Base-by-base conservation (phyloP, 2,329 filamentous ascomycete species). In the Monosporascus sp. region DNA sequence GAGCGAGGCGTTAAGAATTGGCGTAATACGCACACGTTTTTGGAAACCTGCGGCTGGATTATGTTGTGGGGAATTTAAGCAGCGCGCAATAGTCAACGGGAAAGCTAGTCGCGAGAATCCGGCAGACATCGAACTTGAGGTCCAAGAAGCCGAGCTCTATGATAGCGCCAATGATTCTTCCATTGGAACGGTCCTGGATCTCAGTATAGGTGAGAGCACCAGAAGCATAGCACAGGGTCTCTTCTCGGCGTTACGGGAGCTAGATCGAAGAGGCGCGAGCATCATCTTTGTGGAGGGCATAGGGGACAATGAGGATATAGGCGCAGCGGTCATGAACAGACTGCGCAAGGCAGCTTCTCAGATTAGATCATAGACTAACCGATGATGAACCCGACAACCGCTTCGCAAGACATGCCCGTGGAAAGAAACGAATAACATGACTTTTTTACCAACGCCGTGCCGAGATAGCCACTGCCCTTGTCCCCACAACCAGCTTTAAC, bases 261-360 rank as follows among this genome's bases (percentile, higher is more conserved):
- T 99, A 57, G 94, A 99, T 68, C 82, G 85, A 63, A 78, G 84
- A 57, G 82, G 84, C 31, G 90, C 90, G 4, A 85, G 94, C 65
- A 78, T 88, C 20, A 97, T 99, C 50, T 89, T 92, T 61, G 90
- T 97, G 11, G 94, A 99, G 68, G 93, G 93, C 2, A 88, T 97
- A 53, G 77, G 83, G 55, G 88, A 89, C 55, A 83, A 87, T 54
- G 85, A 88, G 35, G 89, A 94, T 66, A 86, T 94, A 61, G 90
- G 91, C 20, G 89, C 90, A 24, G 94, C 89, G 24, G 85, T 93
- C 60, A 92, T 93, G 87, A 93, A 93, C 65, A 79, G 89, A 59
- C 76, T 93, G 53, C 81, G 88, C 58, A 93, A 93, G 73, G 89
- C 89, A 52, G 88, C 89, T 24, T 82, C 79, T 22, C 78, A 81